Evolutionary conservation across 208 protist genomes (phyloP), one percentile per base, ranked within the genome.

Genomic region (Tritrichomonas musculus): DNA sequence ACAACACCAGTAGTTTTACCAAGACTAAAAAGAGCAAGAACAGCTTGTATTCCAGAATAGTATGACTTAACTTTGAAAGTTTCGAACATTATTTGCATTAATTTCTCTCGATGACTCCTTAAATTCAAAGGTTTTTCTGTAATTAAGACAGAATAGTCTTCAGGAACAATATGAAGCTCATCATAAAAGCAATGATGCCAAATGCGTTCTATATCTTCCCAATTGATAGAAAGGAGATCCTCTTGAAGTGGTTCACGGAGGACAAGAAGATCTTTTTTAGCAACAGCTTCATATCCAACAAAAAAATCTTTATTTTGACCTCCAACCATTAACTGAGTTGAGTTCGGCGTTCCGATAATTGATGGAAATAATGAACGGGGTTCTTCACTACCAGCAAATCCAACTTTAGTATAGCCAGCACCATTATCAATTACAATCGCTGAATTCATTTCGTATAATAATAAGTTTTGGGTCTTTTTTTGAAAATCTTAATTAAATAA

Each of bases 141-240:
- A 27, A 98, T 93, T 20, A 98, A 95, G 65, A 99, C 97, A 80
- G 97, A 97, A 96, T 99, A 98, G 84, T 99, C 97, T 94, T 99
- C 97, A 27, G 98, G 98, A 82, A 96, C 97, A 30, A 99, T 97
- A 77, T 97, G 97, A 44, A 99, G 96, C 84, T 99, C 97, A 72
- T 95, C 94, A 69, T 73, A 95, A 93, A 95, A 95, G 22, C 47
- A 92, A 50, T 95, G 94, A 53, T 95, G 93, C 94, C 94, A 95
- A 50, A 95, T 84, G 36, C 93, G 95, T 14, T 95, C 94, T 57
- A 95, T 95, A 60, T 94, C 93, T 50, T 95, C 94, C 94, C 94
- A 95, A 73, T 95, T 95, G 5, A 33, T 55, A 0, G 94, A 14
- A 50, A 94, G 17, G 25, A n/a, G n/a, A n/a, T 88, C 94, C 33